phyloP scores from a whole-genome alignment of 2,329 filamentous ascomycete species.

The Hypoxylon sp. region DNA sequence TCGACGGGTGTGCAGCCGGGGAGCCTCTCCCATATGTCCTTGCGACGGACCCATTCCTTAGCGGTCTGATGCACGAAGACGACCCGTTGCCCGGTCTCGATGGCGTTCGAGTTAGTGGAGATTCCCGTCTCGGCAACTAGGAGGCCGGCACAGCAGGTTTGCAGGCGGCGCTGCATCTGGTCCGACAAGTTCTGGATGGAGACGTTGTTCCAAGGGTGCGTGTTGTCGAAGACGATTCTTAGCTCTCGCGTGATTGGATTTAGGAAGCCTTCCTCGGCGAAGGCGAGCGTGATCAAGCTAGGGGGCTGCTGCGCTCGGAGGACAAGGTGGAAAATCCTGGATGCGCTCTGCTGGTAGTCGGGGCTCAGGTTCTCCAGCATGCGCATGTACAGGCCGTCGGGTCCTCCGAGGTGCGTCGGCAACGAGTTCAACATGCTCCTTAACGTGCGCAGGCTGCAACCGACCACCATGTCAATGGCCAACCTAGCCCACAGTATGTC shows the following conservation, averaged over 20 bases:
- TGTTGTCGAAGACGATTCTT: slow-evolving; percentile 42
- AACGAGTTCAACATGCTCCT: slow-evolving; percentile 49
- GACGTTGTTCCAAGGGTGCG: slow-evolving; percentile 37
- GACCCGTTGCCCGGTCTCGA: slow-evolving; percentile 46
- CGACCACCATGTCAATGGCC: slow-evolving; percentile 51
- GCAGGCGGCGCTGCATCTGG: slow-evolving; percentile 47
- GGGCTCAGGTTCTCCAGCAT: slow-evolving; percentile 50
- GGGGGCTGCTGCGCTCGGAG: slow-evolving; percentile 51
- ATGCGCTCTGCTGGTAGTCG: slow-evolving; percentile 47
- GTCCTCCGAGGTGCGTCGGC: slow-evolving; percentile 49
- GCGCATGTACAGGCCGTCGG: slow-evolving; percentile 52
- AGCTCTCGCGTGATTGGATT: slow-evolving; percentile 44
- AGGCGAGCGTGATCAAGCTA: slow-evolving; percentile 49
- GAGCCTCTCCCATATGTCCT: slow-evolving; percentile 50
- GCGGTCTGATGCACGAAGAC: slow-evolving; percentile 52
- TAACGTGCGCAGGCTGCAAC: slow-evolving; percentile 49
- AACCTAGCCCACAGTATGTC: slow-evolving; percentile 52
- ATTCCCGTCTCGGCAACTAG: slow-evolving; percentile 46
- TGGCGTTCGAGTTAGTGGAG: slow-evolving; percentile 38
- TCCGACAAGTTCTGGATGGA: slow-evolving; percentile 45
- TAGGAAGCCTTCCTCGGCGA: slow-evolving; percentile 49
- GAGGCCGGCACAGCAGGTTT: slow-evolving; percentile 47
- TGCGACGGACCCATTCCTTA: slow-evolving; percentile 51
- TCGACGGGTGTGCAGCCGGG: slow-evolving; percentile 41
- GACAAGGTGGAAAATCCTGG: slow-evolving; percentile 50